Evolutionary conservation across 768 basidiomycete genomes (phyloP).

Genomic region (Xerocomus potaroensis): DNA sequence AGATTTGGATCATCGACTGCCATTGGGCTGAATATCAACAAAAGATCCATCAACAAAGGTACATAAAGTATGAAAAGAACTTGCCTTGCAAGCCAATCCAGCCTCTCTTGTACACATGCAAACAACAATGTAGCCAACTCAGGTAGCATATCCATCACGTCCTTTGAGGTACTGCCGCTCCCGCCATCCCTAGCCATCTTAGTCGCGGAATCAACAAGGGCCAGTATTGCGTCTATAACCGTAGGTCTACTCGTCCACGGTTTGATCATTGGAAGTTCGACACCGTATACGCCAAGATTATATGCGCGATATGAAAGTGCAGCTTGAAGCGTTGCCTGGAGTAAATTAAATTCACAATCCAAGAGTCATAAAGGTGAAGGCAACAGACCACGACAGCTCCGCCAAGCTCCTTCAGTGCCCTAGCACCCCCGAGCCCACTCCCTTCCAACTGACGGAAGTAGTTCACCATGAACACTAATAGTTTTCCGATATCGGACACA

Average conservation of each 20-base stretch:
- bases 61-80: constrained; percentile 1
- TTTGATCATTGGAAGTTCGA: constrained; percentile 62
- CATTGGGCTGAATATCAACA: constrained; percentile 34
- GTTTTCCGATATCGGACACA: constrained; percentile 58
- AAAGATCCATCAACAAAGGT: background rate
- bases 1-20: constrained; percentile 45
- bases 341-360: background rate
- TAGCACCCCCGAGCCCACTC: constrained; percentile 19
- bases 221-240: constrained; percentile 63
- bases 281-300: constrained; percentile 71
- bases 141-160: constrained; percentile 54
- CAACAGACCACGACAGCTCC: constrained; percentile 55
- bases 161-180: constrained; percentile 19
- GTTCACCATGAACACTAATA: constrained; percentile 59
- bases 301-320: constrained; percentile 72
- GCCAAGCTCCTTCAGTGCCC: constrained; percentile 37
- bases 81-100: constrained; percentile 66
- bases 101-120: constrained; percentile 60
- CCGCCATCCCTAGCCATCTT: constrained; percentile 19
- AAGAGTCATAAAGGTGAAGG: background rate
- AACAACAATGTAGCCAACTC: constrained; percentile 62
- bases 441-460: constrained; percentile 24
- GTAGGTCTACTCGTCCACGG: constrained; percentile 79
- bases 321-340: constrained; percentile 66
- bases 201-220: constrained; percentile 67